Evolutionary conservation across 1,139 yeast species (phyloP), one percentile per base, ranked within the genome.

Genomic region (Kodamaea anthophila): DNA sequence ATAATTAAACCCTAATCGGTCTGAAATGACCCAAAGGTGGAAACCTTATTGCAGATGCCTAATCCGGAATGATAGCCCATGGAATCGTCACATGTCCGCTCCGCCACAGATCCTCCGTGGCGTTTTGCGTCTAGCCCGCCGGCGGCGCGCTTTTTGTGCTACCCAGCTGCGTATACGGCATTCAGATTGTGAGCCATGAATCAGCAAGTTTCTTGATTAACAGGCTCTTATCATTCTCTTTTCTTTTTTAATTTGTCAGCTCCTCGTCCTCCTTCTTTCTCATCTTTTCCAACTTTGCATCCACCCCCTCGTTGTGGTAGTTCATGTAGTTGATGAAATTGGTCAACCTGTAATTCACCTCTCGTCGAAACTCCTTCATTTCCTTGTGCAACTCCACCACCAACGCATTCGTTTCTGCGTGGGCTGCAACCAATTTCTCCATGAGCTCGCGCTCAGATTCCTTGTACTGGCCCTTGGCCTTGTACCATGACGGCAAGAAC

Each of bases 291-390:
- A 38, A 23, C 21, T 32, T 38, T 8, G 30, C 12, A 16, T 35
- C 35, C 9, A 33, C 26, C 4, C 33, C 23, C 23, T 33, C 34
- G n/a, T 32, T 26, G 15, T 36, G 36, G 18, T 32, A 28, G 20
- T 29, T 26, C 14, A 38, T 15, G 9, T 18, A 21, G 10, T 33
- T 35, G 24, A 32, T 13, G 13, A 37, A 23, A 3, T 23, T 13
- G 18, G 31, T 31, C 26, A 39, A 20, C 20, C 33, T 34, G 26
- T 26, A 30, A 20, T 41, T 41, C 11, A 33, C 28, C 11, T 31
- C 37, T 11, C 33, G 21, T 13, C 33, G 34, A 26, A 34, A 34
- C 13, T 29, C 35, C 9, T 30, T 33, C 25, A 41, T 20, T 11
- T 38, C 41, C 5, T 33, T 30, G 5, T 35, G 35, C 9, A 40